phyloP scores from a whole-genome alignment of 495 filamentous ascomycete genomes.

The Aspergillus leporis region DNA sequence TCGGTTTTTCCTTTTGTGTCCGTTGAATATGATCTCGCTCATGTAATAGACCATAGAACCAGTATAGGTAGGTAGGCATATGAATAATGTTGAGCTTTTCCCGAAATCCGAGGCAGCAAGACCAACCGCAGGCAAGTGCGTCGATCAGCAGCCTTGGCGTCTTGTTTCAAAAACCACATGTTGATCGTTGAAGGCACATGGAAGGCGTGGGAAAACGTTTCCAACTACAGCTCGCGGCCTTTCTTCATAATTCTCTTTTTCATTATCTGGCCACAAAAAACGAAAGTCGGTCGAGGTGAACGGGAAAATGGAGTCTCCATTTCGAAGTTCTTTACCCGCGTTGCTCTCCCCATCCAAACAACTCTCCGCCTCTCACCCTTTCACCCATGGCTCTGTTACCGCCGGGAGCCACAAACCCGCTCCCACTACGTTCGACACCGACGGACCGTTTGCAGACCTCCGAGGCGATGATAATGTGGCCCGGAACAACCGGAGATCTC shows the following conservation, averaged over 20 bases:
- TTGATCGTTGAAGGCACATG: background rate
- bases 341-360: constrained; percentile 18
- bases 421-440: constrained; percentile 15
- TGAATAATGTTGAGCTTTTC: background rate
- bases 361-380: constrained; percentile 22
- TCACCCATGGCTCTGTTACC: constrained; percentile 32
- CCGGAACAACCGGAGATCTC: background rate
- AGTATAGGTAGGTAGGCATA: background rate
- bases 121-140: background rate
- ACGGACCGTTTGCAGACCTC: constrained; percentile 23
- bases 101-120: background rate
- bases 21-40: background rate
- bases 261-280: background rate
- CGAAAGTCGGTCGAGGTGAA: background rate
- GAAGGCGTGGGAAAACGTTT: background rate
- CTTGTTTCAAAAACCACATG: background rate
- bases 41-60: background rate
- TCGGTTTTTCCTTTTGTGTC: background rate
- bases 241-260: background rate
- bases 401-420: constrained; percentile 15
- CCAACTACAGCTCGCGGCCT: no score
- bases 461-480: constrained; percentile 9
- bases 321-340: constrained; percentile 12
- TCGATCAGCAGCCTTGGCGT: constrained; percentile 7
- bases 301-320: constrained; percentile 25